These are phyloP conservation scores for Lachnellula subtilissima DNA, from an alignment of 2,329 filamentous ascomycete species.

Conservation along the genomic window DNA sequence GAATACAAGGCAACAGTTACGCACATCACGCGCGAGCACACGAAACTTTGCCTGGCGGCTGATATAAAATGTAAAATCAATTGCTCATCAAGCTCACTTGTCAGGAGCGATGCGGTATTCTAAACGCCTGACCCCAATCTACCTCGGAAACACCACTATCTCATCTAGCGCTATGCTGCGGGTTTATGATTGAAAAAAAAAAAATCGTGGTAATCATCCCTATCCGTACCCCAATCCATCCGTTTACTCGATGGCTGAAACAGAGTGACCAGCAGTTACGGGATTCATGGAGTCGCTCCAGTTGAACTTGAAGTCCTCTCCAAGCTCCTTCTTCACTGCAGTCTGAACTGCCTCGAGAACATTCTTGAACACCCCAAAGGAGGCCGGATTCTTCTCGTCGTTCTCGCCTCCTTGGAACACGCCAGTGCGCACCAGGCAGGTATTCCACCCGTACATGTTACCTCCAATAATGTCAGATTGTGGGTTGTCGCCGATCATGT, in stretches of 20 bases:
- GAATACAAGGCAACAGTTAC: background rate
- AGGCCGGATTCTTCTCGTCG: conserved; percentile 71
- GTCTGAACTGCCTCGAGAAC: conserved; percentile 67
- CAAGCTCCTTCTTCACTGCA: conserved; percentile 64
- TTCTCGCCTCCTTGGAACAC: conserved; percentile 74
- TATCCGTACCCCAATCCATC: background rate
- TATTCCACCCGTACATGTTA: conserved; percentile 81
- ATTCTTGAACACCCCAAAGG: conserved; percentile 70
- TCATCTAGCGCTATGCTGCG: background rate
- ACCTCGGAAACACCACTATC: background rate
- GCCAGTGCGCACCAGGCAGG: conserved; percentile 70
- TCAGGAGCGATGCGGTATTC: conserved; percentile 2
- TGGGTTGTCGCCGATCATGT: conserved; percentile 75
- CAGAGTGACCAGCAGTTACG: conserved; percentile 48
- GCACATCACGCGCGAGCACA: background rate
- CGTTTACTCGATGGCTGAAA: conserved; percentile 50
- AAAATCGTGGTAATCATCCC: conserved; percentile 1
- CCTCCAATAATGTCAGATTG: conserved; percentile 70
- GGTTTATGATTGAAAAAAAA: background rate
- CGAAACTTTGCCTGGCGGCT: background rate
- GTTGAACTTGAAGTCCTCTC: conserved; percentile 68
- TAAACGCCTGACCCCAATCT: conserved; percentile 1
- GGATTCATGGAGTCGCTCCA: conserved; percentile 70
- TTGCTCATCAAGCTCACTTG: conserved; percentile 3
- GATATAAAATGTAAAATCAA: background rate